Evolutionary conservation across 306 rosid genomes (phyloP).

Genomic region (Cucumis cinereus): DNA sequence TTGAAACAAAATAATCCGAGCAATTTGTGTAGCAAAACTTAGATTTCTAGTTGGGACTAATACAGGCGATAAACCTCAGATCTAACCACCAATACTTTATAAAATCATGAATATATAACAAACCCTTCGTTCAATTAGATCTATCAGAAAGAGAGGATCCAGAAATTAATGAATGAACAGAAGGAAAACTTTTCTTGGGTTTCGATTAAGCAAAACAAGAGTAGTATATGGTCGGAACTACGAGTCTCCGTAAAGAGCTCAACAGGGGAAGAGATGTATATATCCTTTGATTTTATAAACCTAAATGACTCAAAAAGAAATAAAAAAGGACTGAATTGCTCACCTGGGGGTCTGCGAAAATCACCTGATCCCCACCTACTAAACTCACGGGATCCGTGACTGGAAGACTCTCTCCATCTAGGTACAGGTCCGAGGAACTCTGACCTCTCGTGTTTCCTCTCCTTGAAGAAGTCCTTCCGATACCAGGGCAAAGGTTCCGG

Average conservation of each 20-base stretch:
- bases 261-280: background rate
- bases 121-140: background rate
- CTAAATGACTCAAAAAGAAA: background rate
- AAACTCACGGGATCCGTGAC: slow-evolving; percentile 58
- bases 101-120: background rate
- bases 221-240: background rate
- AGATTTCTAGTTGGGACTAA: background rate
- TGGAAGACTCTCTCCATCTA: slow-evolving; percentile 90
- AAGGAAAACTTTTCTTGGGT: background rate
- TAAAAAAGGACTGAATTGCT: slow-evolving; percentile 2
- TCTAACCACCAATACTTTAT: background rate
- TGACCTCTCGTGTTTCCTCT: slow-evolving; percentile 97
- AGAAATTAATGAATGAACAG: background rate
- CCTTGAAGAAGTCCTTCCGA: slow-evolving; percentile 96
- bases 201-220: background rate
- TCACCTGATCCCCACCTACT: slow-evolving; percentile 77
- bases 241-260: background rate
- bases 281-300: background rate
- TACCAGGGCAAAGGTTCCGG: slow-evolving; percentile 95
- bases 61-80: background rate
- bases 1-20: background rate
- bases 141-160: background rate
- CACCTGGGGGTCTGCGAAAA: slow-evolving; percentile 76
- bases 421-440: slow-evolving; percentile 64
- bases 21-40: background rate